A percentile compares a stretch with the other conserved stretches of the same genome.
These are phyloP conservation scores for Passiflora organensis DNA, from an alignment of 345 rosid species.

Conservation along the genomic window DNA sequence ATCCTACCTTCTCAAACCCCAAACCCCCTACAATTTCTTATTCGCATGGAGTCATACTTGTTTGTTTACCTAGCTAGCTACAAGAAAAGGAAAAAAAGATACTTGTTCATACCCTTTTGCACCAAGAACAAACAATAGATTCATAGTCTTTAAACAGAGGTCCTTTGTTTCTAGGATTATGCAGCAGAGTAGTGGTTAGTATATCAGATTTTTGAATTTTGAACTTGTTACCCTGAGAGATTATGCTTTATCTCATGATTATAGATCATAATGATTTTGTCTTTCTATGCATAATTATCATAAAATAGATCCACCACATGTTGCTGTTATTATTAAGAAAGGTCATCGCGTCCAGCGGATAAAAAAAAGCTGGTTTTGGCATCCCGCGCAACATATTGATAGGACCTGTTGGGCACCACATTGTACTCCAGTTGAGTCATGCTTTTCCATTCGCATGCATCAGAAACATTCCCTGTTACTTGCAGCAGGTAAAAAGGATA, in stretches of 20 bases:
- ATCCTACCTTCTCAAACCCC: constrained; percentile 10
- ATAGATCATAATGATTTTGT: constrained; percentile 48
- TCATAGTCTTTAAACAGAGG: too few species aligned
- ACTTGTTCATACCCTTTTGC: too few species aligned
- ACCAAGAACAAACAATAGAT: too few species aligned
- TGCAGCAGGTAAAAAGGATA: too few species aligned
- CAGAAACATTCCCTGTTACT: constrained; percentile 39
- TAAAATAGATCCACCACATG: background rate
- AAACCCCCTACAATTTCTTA: constrained; percentile 24
- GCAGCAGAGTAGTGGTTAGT: too few species aligned
- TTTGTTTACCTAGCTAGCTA: too few species aligned
- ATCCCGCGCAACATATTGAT: constrained; percentile 38
- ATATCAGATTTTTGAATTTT: constrained; percentile 28
- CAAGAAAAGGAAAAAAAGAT: too few species aligned
- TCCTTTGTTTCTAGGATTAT: too few species aligned
- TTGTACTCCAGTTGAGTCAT: constrained; percentile 12
- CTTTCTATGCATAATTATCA: constrained; percentile 26
- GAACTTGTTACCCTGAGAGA: constrained; percentile 9
- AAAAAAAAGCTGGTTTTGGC: constrained; percentile 18
- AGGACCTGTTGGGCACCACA: constrained; percentile 23
- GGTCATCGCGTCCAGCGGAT: constrained; percentile 1
- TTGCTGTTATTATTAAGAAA: constrained; percentile 11
- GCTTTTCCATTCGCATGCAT: constrained; percentile 31
- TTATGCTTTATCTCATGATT: too few species aligned
- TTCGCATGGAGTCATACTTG: too few species aligned